Evolutionary conservation across 495 filamentous ascomycete genomes (phyloP), one percentile per base, ranked within the genome.

Genomic region (Amorphotheca resinae): DNA sequence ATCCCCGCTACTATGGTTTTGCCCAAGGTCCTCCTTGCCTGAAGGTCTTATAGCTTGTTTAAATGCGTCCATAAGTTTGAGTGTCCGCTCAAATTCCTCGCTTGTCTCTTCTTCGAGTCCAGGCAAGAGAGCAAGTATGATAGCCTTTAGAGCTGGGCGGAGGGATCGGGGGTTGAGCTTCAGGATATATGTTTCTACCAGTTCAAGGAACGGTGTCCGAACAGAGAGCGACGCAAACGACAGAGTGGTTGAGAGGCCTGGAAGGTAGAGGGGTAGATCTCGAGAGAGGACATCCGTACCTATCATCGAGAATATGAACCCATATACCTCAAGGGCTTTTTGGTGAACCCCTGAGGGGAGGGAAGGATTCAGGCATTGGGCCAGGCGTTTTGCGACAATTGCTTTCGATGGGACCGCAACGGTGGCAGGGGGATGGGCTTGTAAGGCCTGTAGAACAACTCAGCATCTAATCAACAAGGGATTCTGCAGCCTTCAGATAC

Each of bases 301-400:
- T 57, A 88, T 81, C 32, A 77, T 66, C 12, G 72, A 68, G 52
- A 99, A 99, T 45, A 96, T 80, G 50, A 84, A 86, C 6, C 65
- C 73, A 60, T 96, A 96, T 23, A 96, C 86, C 60, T 96, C 91
- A 22, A 99, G 72, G 3, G 91, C 78, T 57, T 96, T 96, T 57
- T 96, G 93, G 65, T 99, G 91, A n/a, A 99, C 91, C 16, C 93
- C 91, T 0, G 91, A 94, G 22, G 91, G 91, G 30, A 99, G 66
- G 1, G 80, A 79, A 25, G 93, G 87, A 56, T 95, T 91, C 49
- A 99, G 68, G 51, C 91, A 96, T 72, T 96, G 91, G 21, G 93
- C 83, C 16, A 99, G 68, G 39, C 89, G 82, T 58, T 88, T 91
- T 53, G 91, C 82, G 52, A 96, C 84, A 33, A 79, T 67, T 1